Base-by-base conservation (phyloP, 345 rosid genomes). In the Boechera retrofracta region DNA sequence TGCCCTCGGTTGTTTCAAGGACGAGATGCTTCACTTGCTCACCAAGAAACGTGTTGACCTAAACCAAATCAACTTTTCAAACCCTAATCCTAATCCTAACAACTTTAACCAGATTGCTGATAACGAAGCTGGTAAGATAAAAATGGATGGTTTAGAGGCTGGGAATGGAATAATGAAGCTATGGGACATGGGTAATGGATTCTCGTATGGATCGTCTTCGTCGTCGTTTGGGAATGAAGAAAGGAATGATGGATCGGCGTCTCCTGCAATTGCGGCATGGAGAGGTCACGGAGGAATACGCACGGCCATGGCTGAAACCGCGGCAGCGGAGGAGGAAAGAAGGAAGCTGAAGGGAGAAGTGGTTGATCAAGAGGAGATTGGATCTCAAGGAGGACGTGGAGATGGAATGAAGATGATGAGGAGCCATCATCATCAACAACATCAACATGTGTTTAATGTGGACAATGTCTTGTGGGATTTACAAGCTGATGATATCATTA, bases 1-100 rank as follows among this genome's bases (percentile, higher is more conserved):
- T 5, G 96, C 99, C 1, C 92, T 96, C 3, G 98, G 98, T 35
- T 96, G 98, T 88, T 96, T 95, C 82, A 91, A 95, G 67, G 99
- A 95, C 68, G 98, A 95, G 71, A 95, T 95, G 98, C 94, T 91
- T 62, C 98, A 89, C 85, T 93, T 93, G 75, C 96, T 95, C 64
- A 89, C 97, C 55, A 95, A 91, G 90, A 95, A 89, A 75, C 86
- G 90, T 26, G 86, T 93, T 16, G 91, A 91, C 77, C 89, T 86
- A 84, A 94, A 92, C 81, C 85, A 85, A 58, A 67, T 72, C 74
- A 78, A 79, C 78, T 79, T 79, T 60, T 61, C 82, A 33, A 65
- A n/a, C 69, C 74, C 65, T 67, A 72, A 52, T 35, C 47, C 79
- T 41, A 72, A 58, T 63, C 21, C 69, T 85, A 88, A 55, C 87